Evolutionary conservation across 2,329 filamentous ascomycete species (phyloP).

Genomic region (Atkinsonella hypoxylon): DNA sequence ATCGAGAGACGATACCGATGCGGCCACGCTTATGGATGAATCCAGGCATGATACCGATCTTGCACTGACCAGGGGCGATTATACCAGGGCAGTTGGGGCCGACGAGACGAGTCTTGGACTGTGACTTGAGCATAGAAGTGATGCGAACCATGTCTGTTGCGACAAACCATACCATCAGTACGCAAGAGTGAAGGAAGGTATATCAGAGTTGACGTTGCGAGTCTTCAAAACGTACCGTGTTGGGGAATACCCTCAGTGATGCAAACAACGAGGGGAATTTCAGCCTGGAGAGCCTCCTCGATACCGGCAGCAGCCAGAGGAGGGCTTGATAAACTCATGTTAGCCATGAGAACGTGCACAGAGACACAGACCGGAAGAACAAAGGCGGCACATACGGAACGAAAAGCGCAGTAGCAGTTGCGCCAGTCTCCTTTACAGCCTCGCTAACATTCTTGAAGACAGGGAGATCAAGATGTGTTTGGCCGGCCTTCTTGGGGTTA

Average conservation of each 20-base stretch:
- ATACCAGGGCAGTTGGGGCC: slow-evolving; percentile 98
- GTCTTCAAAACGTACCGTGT: slow-evolving; percentile 53
- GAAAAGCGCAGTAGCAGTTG: slow-evolving; percentile 88
- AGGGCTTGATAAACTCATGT: slow-evolving; percentile 48
- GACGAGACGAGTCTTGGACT: slow-evolving; percentile 92
- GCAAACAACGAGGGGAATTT: slow-evolving; percentile 90
- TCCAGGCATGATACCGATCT: slow-evolving; percentile 98
- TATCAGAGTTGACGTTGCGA: not conserved
- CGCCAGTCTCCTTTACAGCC: slow-evolving; percentile 80
- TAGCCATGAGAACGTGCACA: slow-evolving; percentile 3
- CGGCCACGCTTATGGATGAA: slow-evolving; percentile 99
- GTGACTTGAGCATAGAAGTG: slow-evolving; percentile 93
- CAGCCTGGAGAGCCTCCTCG: slow-evolving; percentile 87
- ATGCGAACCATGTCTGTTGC: slow-evolving; percentile 91
- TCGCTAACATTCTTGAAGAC: slow-evolving; percentile 87
- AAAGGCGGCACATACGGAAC: slow-evolving; percentile 56
- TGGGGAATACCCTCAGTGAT: slow-evolving; percentile 98
- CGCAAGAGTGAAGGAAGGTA: slow-evolving; percentile 1
- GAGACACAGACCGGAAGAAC: slow-evolving; percentile 5
- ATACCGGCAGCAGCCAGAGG: slow-evolving; percentile 89
- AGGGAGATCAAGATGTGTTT: slow-evolving; percentile 77
- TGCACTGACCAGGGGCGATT: slow-evolving; percentile 92
- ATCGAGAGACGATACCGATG: slow-evolving; percentile 96
- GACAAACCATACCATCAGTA: slow-evolving; percentile 7
- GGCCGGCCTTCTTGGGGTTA: slow-evolving; percentile 96